These are phyloP conservation scores for Limnanthes douglasii DNA, from an alignment of 345 rosid genomes.

Conservation along the genomic window DNA sequence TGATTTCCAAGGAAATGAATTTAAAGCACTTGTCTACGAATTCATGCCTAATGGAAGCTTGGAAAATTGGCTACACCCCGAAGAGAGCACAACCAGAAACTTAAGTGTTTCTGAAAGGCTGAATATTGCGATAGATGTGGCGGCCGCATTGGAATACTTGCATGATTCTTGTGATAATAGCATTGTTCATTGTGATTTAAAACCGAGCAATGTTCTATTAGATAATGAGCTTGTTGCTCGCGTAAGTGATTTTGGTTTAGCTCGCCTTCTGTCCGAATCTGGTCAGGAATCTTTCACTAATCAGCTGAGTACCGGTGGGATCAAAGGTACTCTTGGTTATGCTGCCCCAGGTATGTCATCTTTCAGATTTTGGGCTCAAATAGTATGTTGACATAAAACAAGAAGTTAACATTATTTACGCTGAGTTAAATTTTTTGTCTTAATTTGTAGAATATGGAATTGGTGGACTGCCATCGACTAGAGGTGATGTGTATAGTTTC, in stretches of 20 bases:
- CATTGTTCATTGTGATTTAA: conserved; percentile 13
- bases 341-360: conserved; percentile 8
- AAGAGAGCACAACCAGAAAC: conserved; percentile 5
- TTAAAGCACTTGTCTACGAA: conserved; percentile 31
- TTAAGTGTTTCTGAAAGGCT: conserved; percentile 19
- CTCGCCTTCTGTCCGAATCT: conserved; percentile 5
- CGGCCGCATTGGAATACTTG: conserved; percentile 10
- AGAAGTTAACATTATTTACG: background rate
- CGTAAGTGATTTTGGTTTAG: conserved; percentile 17
- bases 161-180: conserved; percentile 7
- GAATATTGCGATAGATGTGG: conserved; percentile 14
- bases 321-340: conserved; percentile 10
- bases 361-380: background rate
- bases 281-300: conserved; percentile 3
- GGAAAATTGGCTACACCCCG: conserved; percentile 24
- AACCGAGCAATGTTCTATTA: conserved; percentile 14
- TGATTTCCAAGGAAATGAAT: conserved; percentile 27
- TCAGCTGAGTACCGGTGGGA: conserved; percentile 1
- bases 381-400: background rate
- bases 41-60: conserved; percentile 35
- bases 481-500: conserved; percentile 11
- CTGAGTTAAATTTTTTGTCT: background rate
- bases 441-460: conserved; percentile 11
- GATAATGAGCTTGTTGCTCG: conserved; percentile 7
- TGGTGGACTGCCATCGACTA: conserved; percentile 11